A percentile compares a stretch with the other conserved stretches of the same genome.
These are phyloP conservation scores for Physcomitrellopsis africana DNA, from an alignment of 225 moss, liverwort and hornwort genomes.

Conservation along the genomic window DNA sequence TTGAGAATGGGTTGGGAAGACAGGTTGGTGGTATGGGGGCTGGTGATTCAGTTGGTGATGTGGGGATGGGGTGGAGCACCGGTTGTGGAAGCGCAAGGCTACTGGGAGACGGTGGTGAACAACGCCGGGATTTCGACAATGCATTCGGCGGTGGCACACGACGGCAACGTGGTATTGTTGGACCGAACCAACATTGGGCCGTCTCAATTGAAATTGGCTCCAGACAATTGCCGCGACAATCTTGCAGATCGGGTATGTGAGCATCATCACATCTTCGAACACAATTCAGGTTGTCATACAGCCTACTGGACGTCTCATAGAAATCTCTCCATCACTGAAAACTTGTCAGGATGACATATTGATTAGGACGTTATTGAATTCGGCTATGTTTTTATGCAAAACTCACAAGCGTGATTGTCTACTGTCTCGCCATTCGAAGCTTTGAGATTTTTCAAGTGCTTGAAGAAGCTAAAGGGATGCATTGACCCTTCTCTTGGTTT, in stretches of 20 bases:
- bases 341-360: too few relatives aligned
- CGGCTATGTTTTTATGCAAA: too few relatives aligned
- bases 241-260: conserved; percentile 41
- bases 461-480: neutral
- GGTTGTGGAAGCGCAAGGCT: conserved; percentile 41
- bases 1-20: conserved; percentile 6
- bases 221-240: conserved; percentile 52
- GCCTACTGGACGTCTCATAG: too few relatives aligned
- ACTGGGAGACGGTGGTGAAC: conserved; percentile 55
- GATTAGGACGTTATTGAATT: too few relatives aligned
- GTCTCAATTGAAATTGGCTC: conserved; percentile 32
- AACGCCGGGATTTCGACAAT: conserved; percentile 59
- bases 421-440: too few relatives aligned
- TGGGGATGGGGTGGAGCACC: conserved; percentile 24
- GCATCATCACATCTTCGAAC: neutral
- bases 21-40: conserved; percentile 9
- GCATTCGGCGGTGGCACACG: conserved; percentile 56
- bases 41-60: conserved; percentile 15
- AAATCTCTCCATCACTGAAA: too few relatives aligned
- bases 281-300: neutral
- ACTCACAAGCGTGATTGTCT: too few relatives aligned
- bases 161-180: conserved; percentile 50
- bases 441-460: too few relatives aligned
- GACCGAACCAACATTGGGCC: conserved; percentile 61
- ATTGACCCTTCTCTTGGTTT: neutral